Conservation (phyloP, 2,329 filamentous ascomycete species). For the Alternaria sp. region DNA sequence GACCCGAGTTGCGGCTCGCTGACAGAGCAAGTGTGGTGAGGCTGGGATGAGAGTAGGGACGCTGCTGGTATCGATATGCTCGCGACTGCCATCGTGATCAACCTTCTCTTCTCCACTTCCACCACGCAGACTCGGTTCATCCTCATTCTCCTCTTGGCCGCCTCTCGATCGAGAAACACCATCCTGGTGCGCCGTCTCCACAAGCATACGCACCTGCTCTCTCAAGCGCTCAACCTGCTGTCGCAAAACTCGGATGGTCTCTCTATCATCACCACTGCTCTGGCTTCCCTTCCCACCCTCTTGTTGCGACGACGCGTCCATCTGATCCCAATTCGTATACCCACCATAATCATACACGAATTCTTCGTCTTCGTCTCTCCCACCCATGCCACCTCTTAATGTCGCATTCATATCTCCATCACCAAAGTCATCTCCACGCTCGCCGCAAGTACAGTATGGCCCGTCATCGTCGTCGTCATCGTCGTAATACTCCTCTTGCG, state of each 20-base stretch:
- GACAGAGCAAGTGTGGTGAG: background rate
- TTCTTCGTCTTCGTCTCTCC: slow-evolving; percentile 6
- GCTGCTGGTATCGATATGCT: background rate
- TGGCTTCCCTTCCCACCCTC: background rate
- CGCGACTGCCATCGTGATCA: background rate
- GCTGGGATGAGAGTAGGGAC: background rate
- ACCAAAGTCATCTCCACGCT: background rate
- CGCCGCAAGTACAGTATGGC: background rate
- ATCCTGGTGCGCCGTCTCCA: background rate
- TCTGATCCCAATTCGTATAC: slow-evolving; percentile 7
- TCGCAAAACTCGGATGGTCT: background rate
- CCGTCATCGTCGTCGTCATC: background rate
- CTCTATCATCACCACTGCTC: background rate
- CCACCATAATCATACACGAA: slow-evolving; percentile 5
- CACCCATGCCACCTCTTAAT: slow-evolving; percentile 5
- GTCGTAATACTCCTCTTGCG: background rate
- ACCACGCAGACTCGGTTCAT: background rate
- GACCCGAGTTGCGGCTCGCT: background rate
- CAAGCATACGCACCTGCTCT: background rate
- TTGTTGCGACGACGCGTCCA: background rate
- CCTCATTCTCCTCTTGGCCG: background rate
- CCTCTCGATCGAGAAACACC: background rate
- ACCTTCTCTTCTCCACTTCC: background rate
- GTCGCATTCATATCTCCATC: background rate
- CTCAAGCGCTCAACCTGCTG: background rate